phyloP scores from a whole-genome alignment of 371 early-diverging fungal species.

The Dinochytrium kinnereticum region DNA sequence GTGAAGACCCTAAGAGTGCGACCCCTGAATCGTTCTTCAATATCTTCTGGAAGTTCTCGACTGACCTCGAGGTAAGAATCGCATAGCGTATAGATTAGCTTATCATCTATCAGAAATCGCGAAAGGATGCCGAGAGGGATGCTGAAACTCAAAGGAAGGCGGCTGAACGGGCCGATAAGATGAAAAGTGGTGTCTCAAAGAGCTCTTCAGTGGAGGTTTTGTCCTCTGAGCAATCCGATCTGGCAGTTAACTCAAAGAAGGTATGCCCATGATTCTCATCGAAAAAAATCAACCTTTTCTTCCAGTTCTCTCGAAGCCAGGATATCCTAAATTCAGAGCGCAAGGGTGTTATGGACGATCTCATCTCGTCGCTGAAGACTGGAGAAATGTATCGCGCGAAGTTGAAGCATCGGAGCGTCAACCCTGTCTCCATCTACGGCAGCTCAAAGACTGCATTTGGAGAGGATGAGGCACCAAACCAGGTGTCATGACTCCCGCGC shows the following conservation, averaged over 20 bases:
- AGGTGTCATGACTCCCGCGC: neutral
- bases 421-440: neutral
- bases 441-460: conserved; percentile 11
- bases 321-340: conserved; percentile 27
- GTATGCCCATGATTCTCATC: conserved; percentile 10
- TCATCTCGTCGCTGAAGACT: conserved; percentile 40
- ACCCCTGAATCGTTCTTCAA: conserved; percentile 47
- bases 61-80: conserved; percentile 27
- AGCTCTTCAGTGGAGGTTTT: conserved; percentile 7
- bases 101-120: conserved; percentile 23
- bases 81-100: neutral
- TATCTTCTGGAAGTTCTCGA: conserved; percentile 30
- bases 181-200: neutral
- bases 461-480: conserved; percentile 6
- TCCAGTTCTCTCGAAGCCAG: conserved; percentile 8
- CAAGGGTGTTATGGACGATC: conserved; percentile 50
- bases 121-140: conserved; percentile 32
- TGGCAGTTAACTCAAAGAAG: conserved; percentile 23
- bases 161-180: conserved; percentile 21
- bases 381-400: conserved; percentile 42
- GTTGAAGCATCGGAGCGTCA: conserved; percentile 13
- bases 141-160: conserved; percentile 27
- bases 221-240: neutral
- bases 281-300: neutral
- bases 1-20: conserved; percentile 41